Conservation (phyloP, 768 basidiomycete genomes). For the Neoboletus magnificus region DNA sequence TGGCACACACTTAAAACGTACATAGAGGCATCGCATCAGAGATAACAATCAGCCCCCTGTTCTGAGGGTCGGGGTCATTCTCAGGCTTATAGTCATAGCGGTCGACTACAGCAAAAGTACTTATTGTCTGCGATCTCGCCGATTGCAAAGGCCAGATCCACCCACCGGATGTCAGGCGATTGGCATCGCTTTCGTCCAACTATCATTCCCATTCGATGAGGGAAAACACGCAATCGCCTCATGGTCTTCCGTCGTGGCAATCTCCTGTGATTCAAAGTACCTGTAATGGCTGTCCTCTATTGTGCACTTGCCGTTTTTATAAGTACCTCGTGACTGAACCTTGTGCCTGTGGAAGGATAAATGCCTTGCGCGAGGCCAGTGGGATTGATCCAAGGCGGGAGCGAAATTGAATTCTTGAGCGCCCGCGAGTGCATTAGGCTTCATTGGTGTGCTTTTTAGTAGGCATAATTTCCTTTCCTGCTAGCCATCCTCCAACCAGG, state of each 20-base stretch:
- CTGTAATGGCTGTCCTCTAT: conserved; percentile 17
- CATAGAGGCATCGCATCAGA: background rate
- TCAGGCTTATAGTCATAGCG: background rate
- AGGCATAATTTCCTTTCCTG: too few relatives aligned
- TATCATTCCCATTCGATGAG: background rate
- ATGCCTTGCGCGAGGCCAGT: conserved; percentile 1
- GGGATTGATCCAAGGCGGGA: background rate
- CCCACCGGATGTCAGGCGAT: conserved; percentile 16
- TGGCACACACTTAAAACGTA: background rate
- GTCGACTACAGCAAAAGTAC: conserved; percentile 2
- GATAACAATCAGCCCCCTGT: background rate
- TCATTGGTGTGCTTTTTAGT: too few relatives aligned
- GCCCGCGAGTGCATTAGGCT: too few relatives aligned
- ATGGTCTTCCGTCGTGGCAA: conserved; percentile 16
- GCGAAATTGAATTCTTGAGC: too few relatives aligned
- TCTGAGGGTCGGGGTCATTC: background rate
- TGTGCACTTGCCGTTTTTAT: conserved; percentile 5
- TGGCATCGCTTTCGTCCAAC: conserved; percentile 11
- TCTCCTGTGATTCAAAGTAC: conserved; percentile 5
- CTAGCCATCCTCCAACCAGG: too few relatives aligned
- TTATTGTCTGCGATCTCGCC: conserved; percentile 15
- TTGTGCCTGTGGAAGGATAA: background rate
- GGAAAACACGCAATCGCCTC: conserved; percentile 29
- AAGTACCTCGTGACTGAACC: conserved; percentile 6
- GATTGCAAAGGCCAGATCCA: conserved; percentile 24